Base-by-base conservation (phyloP, 31 red algal species). In the Endocladia muricata region DNA sequence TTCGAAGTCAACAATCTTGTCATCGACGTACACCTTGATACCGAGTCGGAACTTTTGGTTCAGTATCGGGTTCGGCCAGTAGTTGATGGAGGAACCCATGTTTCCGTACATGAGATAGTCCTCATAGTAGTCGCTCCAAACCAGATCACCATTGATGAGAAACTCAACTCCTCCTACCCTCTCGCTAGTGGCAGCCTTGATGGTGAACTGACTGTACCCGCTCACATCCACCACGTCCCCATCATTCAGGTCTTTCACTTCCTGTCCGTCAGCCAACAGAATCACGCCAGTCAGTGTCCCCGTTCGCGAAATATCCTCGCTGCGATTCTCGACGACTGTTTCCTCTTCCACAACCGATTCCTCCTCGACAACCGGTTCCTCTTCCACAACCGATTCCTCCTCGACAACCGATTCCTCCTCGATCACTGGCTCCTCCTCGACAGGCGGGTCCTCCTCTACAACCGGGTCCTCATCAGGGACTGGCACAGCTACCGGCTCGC, bases 211-310 rank as follows among this genome's bases (percentile, higher is more conserved):
- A 8, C 39, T 19, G 34, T 67, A 67, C 33, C 28, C 21, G n/a
- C 32, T 36, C 6, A 67, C 33, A 33, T 67, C 23, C 28, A 67
- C 33, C 61, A 36, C 28, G 19, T 0, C 23, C 28, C 61, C 61
- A 37, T 67, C 23, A 21, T 33, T 32, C 23, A 67, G 28, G 5
- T 26, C 21, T 19, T 0, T 19, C 61, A 67, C 61, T 34, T 32
- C 61, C 61, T 67, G 30, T 3, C 61, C 61, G 34, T 67, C 61
- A n/a, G 61, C 61, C 28, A 67, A n/a, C 25, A 67, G 23, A 6
- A 67, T 19, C 11, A 49, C 19, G 44, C 19, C 44, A 19, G 11
- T 49, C 11, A 49, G 8, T 19, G 19, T 19, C 19, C 44, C 44
- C 19, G 8, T 49, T 8, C 44, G 44, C 44, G n/a, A n/a, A n/a